A percentile compares a stretch with the other conserved stretches of the same genome.
Conservation (phyloP, 495 filamentous ascomycete species). For the Penicillium dipodomyicola region DNA sequence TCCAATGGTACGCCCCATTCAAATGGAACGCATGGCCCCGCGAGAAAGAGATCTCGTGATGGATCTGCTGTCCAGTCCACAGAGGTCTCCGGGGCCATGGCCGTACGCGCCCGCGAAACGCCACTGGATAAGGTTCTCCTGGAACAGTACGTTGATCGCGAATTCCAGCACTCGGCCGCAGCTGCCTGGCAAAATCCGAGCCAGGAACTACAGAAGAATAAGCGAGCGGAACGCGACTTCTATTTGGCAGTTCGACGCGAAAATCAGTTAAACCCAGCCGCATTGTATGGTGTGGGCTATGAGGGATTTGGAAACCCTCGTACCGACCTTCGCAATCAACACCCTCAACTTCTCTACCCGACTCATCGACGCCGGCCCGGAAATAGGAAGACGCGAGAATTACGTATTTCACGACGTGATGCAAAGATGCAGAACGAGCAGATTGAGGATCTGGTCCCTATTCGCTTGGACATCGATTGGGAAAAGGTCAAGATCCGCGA, state of each 20-base stretch:
- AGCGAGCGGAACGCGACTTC: slow-evolving; percentile 54
- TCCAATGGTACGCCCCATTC: slow-evolving; percentile 33
- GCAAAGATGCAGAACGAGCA: slow-evolving; percentile 81
- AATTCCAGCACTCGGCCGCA: slow-evolving; percentile 64
- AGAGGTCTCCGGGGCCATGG: slow-evolving; percentile 28
- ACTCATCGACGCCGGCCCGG: slow-evolving; percentile 67
- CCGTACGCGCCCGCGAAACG: slow-evolving; percentile 38
- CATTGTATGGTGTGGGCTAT: slow-evolving; percentile 77
- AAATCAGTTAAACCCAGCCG: slow-evolving; percentile 55
- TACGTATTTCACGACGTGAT: slow-evolving; percentile 73
- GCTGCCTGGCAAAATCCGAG: slow-evolving; percentile 42
- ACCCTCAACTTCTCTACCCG: slow-evolving; percentile 71
- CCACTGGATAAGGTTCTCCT: slow-evolving; percentile 58
- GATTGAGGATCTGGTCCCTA: slow-evolving; percentile 84
- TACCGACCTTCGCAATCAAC: slow-evolving; percentile 61
- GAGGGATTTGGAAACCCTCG: slow-evolving; percentile 82
- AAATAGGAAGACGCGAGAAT: slow-evolving; percentile 64
- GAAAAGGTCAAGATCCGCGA: slow-evolving; percentile 95
- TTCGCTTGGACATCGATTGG: slow-evolving; percentile 90
- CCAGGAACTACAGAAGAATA: slow-evolving; percentile 50
- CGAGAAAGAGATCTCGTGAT: slow-evolving; percentile 59
- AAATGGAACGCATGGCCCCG: slow-evolving; percentile 43
- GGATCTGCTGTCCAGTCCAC: slow-evolving; percentile 46
- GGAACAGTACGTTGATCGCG: slow-evolving; percentile 75
- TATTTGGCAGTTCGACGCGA: slow-evolving; percentile 49